Percentiles rank a stretch among this genome's conserved stretches.
phyloP scores from a whole-genome alignment of 768 basidiomycete genomes.

The Auriculariales sp. region DNA sequence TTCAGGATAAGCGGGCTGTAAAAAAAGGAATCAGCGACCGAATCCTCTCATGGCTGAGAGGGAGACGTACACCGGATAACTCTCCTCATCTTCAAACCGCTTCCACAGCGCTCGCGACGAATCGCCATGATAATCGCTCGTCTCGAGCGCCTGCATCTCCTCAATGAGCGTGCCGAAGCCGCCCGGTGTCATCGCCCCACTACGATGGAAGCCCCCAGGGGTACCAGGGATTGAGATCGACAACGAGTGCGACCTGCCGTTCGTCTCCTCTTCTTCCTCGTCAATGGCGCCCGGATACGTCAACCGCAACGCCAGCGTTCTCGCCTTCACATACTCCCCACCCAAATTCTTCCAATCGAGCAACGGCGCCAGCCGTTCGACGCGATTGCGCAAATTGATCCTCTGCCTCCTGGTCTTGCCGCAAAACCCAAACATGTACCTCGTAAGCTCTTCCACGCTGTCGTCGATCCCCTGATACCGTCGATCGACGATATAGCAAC shows the following conservation, averaged over 20 bases:
- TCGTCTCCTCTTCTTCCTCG: slow-evolving; percentile 39
- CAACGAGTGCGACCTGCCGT: slow-evolving; percentile 51
- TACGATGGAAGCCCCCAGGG: slow-evolving; percentile 72
- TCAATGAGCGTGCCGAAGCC: slow-evolving; percentile 84
- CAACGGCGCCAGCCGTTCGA: slow-evolving; percentile 82
- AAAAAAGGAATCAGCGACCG: slow-evolving; percentile 6
- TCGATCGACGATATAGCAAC: slow-evolving; percentile 92
- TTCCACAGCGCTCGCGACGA: slow-evolving; percentile 34
- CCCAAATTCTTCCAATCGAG: slow-evolving; percentile 98
- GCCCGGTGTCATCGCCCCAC: slow-evolving; percentile 79
- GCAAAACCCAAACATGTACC: slow-evolving; percentile 59
- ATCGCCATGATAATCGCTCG: slow-evolving; percentile 72
- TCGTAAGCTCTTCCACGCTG: slow-evolving; percentile 70
- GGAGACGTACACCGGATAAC: slow-evolving; percentile 66
- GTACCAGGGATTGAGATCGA: slow-evolving; percentile 65
- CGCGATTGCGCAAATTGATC: slow-evolving; percentile 96
- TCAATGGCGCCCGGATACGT: slow-evolving; percentile 66
- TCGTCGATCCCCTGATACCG: slow-evolving; percentile 82
- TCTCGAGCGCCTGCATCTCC: slow-evolving; percentile 81
- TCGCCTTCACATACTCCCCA: slow-evolving; percentile 88
- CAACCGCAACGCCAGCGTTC: slow-evolving; percentile 78
- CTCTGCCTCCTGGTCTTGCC: slow-evolving; percentile 81
- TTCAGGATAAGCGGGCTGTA: slow-evolving; percentile 78
- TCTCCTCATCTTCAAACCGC: slow-evolving; percentile 76
- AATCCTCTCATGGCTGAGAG: slow-evolving; percentile 7